Conservation (phyloP, 2,329 filamentous ascomycete species). For the Colletotrichum camelliae region DNA sequence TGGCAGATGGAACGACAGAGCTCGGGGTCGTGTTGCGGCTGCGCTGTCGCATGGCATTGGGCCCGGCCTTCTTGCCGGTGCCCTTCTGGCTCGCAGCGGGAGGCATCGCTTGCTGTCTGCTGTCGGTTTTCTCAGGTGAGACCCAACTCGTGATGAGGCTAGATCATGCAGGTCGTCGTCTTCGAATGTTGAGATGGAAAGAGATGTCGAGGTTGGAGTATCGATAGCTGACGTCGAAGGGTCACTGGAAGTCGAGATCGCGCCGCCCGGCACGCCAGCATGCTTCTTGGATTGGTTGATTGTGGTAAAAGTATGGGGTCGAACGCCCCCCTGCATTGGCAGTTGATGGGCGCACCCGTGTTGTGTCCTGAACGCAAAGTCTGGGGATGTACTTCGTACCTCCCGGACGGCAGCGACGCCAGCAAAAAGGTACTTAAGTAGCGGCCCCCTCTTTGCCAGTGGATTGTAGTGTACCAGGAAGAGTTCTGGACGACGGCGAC, state of each 20-base stretch:
- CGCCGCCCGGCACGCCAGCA: slow-evolving; percentile 11
- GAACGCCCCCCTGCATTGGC: not conserved
- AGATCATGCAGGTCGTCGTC: slow-evolving; percentile 1
- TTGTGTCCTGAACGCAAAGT: not conserved
- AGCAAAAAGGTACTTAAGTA: not conserved
- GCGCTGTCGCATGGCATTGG: slow-evolving; percentile 66
- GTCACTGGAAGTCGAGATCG: slow-evolving; percentile 9
- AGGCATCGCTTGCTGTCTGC: slow-evolving; percentile 50
- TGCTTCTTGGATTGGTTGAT: slow-evolving; percentile 18
- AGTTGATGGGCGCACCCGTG: not conserved
- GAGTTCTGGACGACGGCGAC: not conserved
- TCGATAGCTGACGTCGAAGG: slow-evolving; percentile 1
- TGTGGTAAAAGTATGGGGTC: slow-evolving; percentile 13
- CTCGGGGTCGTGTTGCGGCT: slow-evolving; percentile 82
- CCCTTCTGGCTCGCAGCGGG: slow-evolving; percentile 65
- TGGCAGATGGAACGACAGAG: slow-evolving; percentile 54
- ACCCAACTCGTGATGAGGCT: not conserved
- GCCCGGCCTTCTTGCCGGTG: slow-evolving; percentile 68
- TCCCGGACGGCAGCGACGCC: not conserved
- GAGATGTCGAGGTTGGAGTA: not conserved
- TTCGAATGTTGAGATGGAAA: slow-evolving; percentile 5
- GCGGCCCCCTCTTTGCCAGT: not conserved
- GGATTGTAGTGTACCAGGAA: not conserved
- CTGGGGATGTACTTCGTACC: slow-evolving; percentile 1
- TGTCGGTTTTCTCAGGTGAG: not conserved